phyloP scores from a whole-genome alignment of 2,329 filamentous ascomycete species.

The Arthrinium phaeospermum region DNA sequence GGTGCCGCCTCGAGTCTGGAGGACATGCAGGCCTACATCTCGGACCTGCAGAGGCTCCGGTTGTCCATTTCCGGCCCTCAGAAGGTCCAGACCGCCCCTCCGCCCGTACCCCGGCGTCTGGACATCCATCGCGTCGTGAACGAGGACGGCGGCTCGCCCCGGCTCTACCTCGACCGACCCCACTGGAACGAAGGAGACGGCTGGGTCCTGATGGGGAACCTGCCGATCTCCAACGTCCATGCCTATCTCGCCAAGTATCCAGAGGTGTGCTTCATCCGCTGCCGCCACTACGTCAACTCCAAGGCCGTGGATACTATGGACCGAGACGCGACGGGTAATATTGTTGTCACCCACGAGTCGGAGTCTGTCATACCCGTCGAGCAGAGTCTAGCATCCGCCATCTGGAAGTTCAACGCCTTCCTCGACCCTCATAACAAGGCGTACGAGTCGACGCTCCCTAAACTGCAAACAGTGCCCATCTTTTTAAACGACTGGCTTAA shows the following conservation, averaged over 20 bases:
- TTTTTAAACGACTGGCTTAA: conserved; percentile 12
- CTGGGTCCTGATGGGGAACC: not conserved
- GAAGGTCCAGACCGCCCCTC: not conserved
- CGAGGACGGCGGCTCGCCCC: not conserved
- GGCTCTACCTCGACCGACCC: not conserved
- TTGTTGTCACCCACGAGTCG: not conserved
- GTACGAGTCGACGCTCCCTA: too few relatives aligned
- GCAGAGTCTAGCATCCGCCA: not conserved
- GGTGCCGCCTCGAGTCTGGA: not conserved
- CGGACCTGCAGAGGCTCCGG: not conserved
- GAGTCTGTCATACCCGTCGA: not conserved
- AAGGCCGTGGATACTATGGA: too few relatives aligned
- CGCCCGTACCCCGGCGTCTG: not conserved
- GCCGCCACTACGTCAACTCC: not conserved
- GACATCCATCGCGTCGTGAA: not conserved
- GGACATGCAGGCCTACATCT: conserved; percentile 9
- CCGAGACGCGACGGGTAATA: not conserved
- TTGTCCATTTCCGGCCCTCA: too few relatives aligned
- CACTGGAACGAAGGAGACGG: not conserved
- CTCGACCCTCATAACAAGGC: not conserved
- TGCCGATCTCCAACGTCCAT: not conserved
- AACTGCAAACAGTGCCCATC: not conserved
- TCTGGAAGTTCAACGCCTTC: not conserved
- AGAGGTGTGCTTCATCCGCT: not conserved
- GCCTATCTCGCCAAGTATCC: not conserved